phyloP scores from a whole-genome alignment of 371 early-diverging fungal genomes.

The Synchytrium microbalum region DNA sequence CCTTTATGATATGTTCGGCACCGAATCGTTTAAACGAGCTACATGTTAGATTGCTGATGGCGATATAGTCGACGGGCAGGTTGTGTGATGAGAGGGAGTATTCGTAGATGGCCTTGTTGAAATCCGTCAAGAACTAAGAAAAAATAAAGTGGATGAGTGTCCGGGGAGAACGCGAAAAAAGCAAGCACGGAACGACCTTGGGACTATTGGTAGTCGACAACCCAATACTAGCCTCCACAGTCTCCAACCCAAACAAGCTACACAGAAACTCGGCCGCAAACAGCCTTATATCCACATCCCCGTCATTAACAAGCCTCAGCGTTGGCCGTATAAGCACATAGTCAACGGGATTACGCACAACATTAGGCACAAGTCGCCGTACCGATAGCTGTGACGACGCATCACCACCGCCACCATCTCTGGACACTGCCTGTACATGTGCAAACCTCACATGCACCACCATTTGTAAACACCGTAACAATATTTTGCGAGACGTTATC shows the following conservation, averaged over 20 bases:
- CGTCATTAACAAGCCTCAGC: constrained; percentile 4
- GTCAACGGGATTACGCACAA: constrained; percentile 4
- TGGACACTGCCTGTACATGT: not conserved
- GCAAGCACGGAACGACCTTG: not conserved
- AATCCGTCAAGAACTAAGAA: constrained; percentile 36
- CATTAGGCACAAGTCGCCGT: not conserved
- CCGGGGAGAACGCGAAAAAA: constrained; percentile 1
- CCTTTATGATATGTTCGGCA: constrained; percentile 52
- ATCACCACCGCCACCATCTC: not conserved
- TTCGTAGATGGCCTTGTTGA: constrained; percentile 49
- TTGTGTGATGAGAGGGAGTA: constrained; percentile 43
- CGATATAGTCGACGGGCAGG: constrained; percentile 51
- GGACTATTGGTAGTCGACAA: not conserved
- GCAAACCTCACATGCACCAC: constrained; percentile 1
- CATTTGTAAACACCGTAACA: constrained; percentile 2
- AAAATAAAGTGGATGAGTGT: too few species aligned
- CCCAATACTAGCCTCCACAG: constrained; percentile 5
- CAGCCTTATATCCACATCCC: constrained; percentile 1
- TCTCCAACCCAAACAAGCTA: constrained; percentile 3
- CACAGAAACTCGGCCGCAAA: constrained; percentile 4
- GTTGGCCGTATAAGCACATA: constrained; percentile 5
- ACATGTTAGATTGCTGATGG: constrained; percentile 45
- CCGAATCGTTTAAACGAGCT: constrained; percentile 44
- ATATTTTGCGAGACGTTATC: not conserved
- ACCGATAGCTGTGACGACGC: not conserved